Percentiles rank a stretch among this genome's conserved stretches.
phyloP scores from a whole-genome alignment of 768 basidiomycete species.

The Chlorophyllum brunneum region DNA sequence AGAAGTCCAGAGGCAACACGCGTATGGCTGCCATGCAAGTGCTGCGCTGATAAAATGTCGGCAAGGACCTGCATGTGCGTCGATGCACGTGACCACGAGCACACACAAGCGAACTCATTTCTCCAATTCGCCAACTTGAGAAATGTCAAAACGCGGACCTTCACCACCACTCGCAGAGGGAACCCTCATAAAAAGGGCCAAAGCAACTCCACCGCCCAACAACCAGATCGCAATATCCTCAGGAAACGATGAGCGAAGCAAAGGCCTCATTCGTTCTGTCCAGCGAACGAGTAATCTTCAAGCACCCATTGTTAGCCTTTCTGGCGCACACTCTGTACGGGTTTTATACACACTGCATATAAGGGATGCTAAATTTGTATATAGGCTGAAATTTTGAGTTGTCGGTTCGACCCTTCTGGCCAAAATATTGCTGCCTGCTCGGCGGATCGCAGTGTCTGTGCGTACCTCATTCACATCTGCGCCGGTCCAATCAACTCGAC shows the following conservation, averaged over 20 bases:
- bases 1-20: no score
- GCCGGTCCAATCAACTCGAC: background rate
- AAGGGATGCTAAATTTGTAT: background rate
- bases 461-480: conserved; percentile 28
- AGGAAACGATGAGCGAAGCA: conserved; percentile 65
- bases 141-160: conserved; percentile 70
- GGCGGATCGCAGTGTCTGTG: conserved; percentile 86
- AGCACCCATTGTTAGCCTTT: conserved; percentile 90
- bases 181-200: conserved; percentile 63
- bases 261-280: conserved; percentile 78
- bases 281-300: conserved; percentile 91
- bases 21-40: no score
- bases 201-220: conserved; percentile 40
- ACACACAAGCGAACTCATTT: no score
- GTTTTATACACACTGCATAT: background rate
- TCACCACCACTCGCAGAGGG: conserved; percentile 45
- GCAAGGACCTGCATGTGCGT: no score
- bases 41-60: no score
- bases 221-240: conserved; percentile 79
- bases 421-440: conserved; percentile 93
- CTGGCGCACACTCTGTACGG: conserved; percentile 81
- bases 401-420: conserved; percentile 92
- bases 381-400: conserved; percentile 73
- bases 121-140: conserved; percentile 9
- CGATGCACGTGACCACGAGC: background rate